Base-by-base conservation (phyloP, 2,329 filamentous ascomycete species). In the Penicillium decumbens region DNA sequence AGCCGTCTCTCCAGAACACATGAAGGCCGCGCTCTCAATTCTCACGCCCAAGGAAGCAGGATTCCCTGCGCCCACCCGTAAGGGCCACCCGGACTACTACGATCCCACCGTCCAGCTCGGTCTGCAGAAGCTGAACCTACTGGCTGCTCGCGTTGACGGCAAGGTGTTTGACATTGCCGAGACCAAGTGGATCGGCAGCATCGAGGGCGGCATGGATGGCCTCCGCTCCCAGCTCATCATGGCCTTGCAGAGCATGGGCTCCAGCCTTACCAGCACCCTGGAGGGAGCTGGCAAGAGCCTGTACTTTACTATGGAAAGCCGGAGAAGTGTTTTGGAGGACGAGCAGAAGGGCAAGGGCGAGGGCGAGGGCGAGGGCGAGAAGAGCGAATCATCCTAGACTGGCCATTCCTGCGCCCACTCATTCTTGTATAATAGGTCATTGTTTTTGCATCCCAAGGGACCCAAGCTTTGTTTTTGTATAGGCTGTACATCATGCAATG, bases 61-160 rank as follows among this genome's bases (percentile, higher is more conserved):
- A 5, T 97, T 95, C 68, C 85, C 90, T 0, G 83, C 88, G 3
- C 92, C 92, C 1, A 82, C 81, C 44, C 80, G 89, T 53, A 85
- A 80, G 69, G 84, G 82, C 61, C 89, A 80, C 62, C 90, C 92
- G 0, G 84, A 84, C 10, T 95, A 90, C 72, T 80, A 95, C 68
- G 92, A 96, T 48, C 78, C 82, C 0, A 70, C 78, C 1, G 88
- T 92, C 47, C 91, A 96, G 71, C 81, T 76, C 56, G 93, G 88
- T 6, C 69, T 98, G 59, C 83, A 89, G 64, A 98, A 98, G 74
- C 73, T 98, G 55, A 77, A 95, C 68, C 73, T 98, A 29, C 74
- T 98, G 12, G 93, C 90, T 45, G 91, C 91, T 12, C 80, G 93
- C 44, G 81, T 96, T 27, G 93, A 98, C 65, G 88, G 88, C 55